Evolutionary conservation across 1,284 basidiomycete genomes (phyloP).

Genomic region (Rhodotorula sp.): DNA sequence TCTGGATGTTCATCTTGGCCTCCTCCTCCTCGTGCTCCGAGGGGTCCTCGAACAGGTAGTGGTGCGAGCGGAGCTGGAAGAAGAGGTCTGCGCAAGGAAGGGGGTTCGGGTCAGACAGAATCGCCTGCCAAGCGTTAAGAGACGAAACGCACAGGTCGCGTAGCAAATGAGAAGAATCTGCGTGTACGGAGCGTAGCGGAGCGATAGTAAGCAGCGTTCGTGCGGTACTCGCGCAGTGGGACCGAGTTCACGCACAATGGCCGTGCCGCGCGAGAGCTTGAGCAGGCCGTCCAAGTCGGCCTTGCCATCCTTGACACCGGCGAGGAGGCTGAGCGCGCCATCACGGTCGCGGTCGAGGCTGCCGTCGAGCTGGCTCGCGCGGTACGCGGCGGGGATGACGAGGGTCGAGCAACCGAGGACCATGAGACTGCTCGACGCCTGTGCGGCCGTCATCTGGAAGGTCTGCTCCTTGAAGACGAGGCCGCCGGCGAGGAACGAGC

Average conservation of each 20-base stretch:
- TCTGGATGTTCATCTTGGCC: slow-evolving; percentile 66
- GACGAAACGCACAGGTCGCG: slow-evolving; percentile 57
- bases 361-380: slow-evolving; percentile 40
- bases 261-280: slow-evolving; percentile 78
- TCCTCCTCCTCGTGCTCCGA: slow-evolving; percentile 58
- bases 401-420: slow-evolving; percentile 44
- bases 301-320: slow-evolving; percentile 19
- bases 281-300: slow-evolving; percentile 59
- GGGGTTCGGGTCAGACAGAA: slow-evolving; percentile 46
- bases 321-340: slow-evolving; percentile 3
- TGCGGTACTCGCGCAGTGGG: background rate
- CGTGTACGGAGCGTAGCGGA: no score
- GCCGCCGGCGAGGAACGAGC: slow-evolving; percentile 70
- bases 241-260: slow-evolving; percentile 55
- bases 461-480: slow-evolving; percentile 65
- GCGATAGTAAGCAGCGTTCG: background rate
- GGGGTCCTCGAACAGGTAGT: slow-evolving; percentile 55
- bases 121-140: background rate
- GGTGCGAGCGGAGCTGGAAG: slow-evolving; percentile 60
- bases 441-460: slow-evolving; percentile 80
- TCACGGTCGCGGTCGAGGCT: slow-evolving; percentile 3
- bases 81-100: slow-evolving; percentile 47
- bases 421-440: slow-evolving; percentile 62
- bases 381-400: slow-evolving; percentile 47
- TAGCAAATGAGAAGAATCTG: slow-evolving; percentile 76